Evolutionary conservation across 768 basidiomycete genomes (phyloP).

Genomic region (Kwoniella bestiolae): DNA sequence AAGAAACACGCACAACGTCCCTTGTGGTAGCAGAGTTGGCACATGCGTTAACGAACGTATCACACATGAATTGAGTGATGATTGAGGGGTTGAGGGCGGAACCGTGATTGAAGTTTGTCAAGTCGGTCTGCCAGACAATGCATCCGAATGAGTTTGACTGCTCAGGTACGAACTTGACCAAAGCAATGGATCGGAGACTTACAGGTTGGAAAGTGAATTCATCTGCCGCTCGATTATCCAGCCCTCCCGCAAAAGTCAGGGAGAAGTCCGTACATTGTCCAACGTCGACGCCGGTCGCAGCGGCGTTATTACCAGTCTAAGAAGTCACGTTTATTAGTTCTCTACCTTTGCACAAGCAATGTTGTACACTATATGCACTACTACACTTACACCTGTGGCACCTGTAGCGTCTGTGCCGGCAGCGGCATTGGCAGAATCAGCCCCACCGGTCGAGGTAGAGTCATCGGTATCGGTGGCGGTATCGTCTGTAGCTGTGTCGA

Average conservation of each 20-base stretch:
- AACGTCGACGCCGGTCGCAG: slow-evolving; percentile 32
- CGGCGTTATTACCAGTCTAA: neutral
- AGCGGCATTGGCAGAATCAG: neutral
- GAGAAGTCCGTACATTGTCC: slow-evolving; percentile 39
- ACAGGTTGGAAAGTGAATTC: slow-evolving; percentile 40
- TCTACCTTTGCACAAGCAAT: too few species aligned
- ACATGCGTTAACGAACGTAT: slow-evolving; percentile 49
- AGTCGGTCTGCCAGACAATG: too few species aligned
- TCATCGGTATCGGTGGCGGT: slow-evolving; percentile 18
- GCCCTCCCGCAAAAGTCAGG: slow-evolving; percentile 35
- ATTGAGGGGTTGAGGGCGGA: slow-evolving; percentile 44
- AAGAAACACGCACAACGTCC: too few species aligned
- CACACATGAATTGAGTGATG: slow-evolving; percentile 41
- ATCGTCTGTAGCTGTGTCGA: slow-evolving; percentile 11
- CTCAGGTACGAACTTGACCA: too few species aligned
- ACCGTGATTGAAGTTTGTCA: slow-evolving; percentile 47
- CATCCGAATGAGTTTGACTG: too few species aligned
- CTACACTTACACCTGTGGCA: neutral
- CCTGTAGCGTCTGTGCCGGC: neutral
- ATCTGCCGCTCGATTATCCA: slow-evolving; percentile 27
- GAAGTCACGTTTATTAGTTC: too few species aligned
- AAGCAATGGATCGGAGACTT: too few species aligned
- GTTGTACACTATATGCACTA: too few species aligned
- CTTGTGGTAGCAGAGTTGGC: slow-evolving; percentile 36
- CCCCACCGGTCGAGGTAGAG: slow-evolving; percentile 10